Evolutionary conservation across 2,329 filamentous ascomycete species (phyloP).

Genomic region (Epichloe elymi): DNA sequence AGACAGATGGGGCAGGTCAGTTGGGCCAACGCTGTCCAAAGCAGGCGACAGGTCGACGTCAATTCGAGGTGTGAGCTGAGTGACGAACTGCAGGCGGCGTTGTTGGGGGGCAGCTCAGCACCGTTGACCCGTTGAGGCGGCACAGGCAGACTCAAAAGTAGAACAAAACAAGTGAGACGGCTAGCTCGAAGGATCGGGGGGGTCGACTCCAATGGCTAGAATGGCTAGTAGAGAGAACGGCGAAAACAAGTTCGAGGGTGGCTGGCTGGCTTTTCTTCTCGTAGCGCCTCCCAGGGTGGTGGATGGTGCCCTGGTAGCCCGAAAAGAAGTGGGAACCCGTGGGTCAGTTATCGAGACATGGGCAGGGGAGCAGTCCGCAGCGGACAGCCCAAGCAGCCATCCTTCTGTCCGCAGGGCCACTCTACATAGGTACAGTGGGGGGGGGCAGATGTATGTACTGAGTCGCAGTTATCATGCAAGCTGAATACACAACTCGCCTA

Average conservation of each 20-base stretch:
- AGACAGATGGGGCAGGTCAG: constrained; percentile 1
- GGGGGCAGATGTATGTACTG: background rate
- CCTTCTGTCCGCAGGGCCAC: no score
- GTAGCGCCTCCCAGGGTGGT: constrained; percentile 1
- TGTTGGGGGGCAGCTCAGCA: constrained; percentile 2
- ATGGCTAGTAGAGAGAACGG: background rate
- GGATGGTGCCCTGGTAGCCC: background rate
- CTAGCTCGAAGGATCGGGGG: constrained; percentile 2
- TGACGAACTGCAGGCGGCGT: constrained; percentile 5
- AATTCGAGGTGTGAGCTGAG: constrained; percentile 1
- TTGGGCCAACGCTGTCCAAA: background rate
- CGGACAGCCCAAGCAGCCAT: no score
- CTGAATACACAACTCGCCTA: background rate
- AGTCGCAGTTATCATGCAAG: background rate
- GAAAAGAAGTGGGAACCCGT: constrained; percentile 2
- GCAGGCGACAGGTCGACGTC: constrained; percentile 1
- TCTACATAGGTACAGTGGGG: no score
- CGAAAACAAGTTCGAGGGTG: background rate
- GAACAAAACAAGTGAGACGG: constrained; percentile 1
- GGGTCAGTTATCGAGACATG: constrained; percentile 3
- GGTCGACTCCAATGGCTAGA: background rate
- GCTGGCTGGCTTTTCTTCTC: background rate
- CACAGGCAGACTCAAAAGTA: background rate
- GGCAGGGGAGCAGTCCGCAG: background rate
- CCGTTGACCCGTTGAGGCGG: constrained; percentile 4